These are phyloP conservation scores for Tylopilus sp. DNA, from an alignment of 768 basidiomycete genomes.

Conservation along the genomic window DNA sequence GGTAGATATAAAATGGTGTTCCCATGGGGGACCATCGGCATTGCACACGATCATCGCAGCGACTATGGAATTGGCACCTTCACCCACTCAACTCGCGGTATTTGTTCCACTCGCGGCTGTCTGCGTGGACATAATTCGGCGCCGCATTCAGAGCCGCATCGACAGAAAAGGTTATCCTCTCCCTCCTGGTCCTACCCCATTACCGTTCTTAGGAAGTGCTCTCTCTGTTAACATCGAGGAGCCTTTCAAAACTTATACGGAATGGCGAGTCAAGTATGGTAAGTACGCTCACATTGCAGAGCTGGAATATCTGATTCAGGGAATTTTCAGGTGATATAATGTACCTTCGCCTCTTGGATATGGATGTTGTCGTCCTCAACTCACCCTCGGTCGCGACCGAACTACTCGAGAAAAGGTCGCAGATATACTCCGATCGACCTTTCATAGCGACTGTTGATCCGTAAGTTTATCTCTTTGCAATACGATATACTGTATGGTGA, in stretches of 20 bases:
- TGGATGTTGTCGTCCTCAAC: conserved; percentile 45
- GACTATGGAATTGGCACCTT: conserved; percentile 8
- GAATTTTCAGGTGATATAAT: conserved; percentile 39
- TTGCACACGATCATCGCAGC: neutral
- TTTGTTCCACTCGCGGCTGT: conserved; percentile 2
- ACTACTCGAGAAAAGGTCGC: conserved; percentile 45
- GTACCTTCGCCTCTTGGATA: conserved; percentile 46
- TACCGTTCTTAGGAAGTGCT: conserved; percentile 19
- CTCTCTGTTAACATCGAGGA: conserved; percentile 14
- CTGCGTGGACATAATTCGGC: neutral
- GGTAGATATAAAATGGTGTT: conserved; percentile 6
- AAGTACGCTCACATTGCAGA: neutral
- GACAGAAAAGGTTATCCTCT: conserved; percentile 13
- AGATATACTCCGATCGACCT: conserved; percentile 52
- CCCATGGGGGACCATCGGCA: neutral
- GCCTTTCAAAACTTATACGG: conserved; percentile 17
- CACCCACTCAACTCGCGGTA: conserved; percentile 1
- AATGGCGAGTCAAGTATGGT: conserved; percentile 21
- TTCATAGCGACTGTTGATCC: conserved; percentile 11
- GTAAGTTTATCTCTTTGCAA: neutral
- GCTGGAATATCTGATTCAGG: neutral
- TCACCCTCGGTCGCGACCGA: conserved; percentile 39
- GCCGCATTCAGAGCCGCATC: conserved; percentile 2
- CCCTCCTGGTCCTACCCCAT: conserved; percentile 19
- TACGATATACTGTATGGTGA: neutral